phyloP scores from a whole-genome alignment of 495 filamentous ascomycete species.

The Penicillium riverlandense region DNA sequence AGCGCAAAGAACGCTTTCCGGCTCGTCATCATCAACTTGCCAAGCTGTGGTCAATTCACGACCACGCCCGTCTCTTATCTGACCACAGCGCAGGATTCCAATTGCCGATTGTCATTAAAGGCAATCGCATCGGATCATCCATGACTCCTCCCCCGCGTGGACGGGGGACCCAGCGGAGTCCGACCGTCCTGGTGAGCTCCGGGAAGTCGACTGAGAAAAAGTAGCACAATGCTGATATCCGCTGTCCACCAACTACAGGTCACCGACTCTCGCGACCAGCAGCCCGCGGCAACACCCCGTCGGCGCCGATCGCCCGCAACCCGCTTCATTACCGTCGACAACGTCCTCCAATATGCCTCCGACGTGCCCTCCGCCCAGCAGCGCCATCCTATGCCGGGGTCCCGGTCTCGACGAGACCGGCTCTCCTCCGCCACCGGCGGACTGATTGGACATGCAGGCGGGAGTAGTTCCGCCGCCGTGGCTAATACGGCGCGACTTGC shows the following conservation, averaged over 20 bases:
- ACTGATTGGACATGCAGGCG: constrained; percentile 17
- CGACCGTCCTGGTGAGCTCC: constrained; percentile 47
- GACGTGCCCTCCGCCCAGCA: constrained; percentile 95
- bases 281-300: constrained; percentile 23
- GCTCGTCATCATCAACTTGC: too few species aligned
- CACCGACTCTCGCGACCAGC: constrained; percentile 52
- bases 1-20: constrained; percentile 1
- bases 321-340: constrained; percentile 92
- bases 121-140: neutral
- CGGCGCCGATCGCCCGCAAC: constrained; percentile 45
- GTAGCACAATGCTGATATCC: constrained; percentile 4
- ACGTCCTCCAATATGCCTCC: constrained; percentile 85
- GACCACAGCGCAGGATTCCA: too few species aligned
- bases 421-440: constrained; percentile 32
- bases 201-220: neutral
- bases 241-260: constrained; percentile 31
- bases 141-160: constrained; percentile 33
- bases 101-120: too few species aligned
- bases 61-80: too few species aligned
- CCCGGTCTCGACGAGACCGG: constrained; percentile 38
- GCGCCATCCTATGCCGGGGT: constrained; percentile 56
- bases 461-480: constrained; percentile 9
- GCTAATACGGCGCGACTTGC: constrained; percentile 23
- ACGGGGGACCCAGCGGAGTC: constrained; percentile 41
- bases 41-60: too few species aligned